Base-by-base conservation (phyloP, 2,329 filamentous ascomycete genomes). In the Exserohilum rostratum region DNA sequence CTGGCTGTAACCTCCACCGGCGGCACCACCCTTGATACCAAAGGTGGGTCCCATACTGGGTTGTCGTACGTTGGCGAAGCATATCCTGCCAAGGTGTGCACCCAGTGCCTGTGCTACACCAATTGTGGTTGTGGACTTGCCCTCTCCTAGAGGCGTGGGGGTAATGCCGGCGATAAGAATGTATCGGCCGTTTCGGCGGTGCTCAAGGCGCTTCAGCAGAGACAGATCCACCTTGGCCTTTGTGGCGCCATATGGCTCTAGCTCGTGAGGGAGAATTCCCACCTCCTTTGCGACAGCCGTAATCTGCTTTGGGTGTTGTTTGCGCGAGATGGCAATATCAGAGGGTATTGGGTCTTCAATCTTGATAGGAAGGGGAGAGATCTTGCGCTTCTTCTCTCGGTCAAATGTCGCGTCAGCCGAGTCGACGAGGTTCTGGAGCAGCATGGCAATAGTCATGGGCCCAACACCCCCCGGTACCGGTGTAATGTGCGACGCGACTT, bases 401-500 rank as follows among this genome's bases (percentile, higher is more conserved):
- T 95, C 90, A 61, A 95, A 95, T 71, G 91, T 93, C 53, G 85
- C 80, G 44, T 87, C 89, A 31, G 95, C 89, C 30, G 93, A 88
- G 65, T 93, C 89, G 50, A 98, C 89, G 7, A 98, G 93, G 71
- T 99, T 99, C 77, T 96, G 90, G 67, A 99, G 81, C 43, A 99
- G 83, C 95, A 99, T 99, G 56, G 95, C 95, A 60, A 99, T 93
- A 3, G 95, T 99, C 95, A 99, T 99, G 46, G 95, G 95, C 0
- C 95, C 95, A 55, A 99, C 95, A 76, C 95, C 95, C 53, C 95
- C 95, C 1, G 95, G 95, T 2, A 99, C 95, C 1, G 95, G 95
- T 2, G 95, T 99, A 70, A 99, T 97, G 69, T 90, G 85, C 2
- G 93, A 96, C 17, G 93, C 95, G 37, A 97, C 90, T 72, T 96